A percentile compares a stretch with the other conserved stretches of the same genome.
Evolutionary conservation across 2,329 filamentous ascomycete species (phyloP).

Genomic region (Penicillium sp.): DNA sequence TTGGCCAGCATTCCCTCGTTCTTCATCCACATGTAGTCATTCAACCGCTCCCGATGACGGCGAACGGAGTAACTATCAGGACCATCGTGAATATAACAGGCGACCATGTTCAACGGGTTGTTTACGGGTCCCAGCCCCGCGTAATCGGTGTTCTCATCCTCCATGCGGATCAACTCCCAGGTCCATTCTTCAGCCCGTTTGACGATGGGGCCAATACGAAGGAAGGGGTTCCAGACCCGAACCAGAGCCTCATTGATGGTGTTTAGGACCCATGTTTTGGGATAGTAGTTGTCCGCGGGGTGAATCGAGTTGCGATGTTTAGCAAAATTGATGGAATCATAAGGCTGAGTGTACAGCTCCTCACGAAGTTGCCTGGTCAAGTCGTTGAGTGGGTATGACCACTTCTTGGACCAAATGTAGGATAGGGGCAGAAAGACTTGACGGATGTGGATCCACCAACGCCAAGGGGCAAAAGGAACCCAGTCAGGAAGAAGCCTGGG

Average conservation of each 20-base stretch:
- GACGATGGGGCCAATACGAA: slow-evolving; percentile 62
- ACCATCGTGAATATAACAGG: slow-evolving; percentile 79
- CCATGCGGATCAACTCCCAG: slow-evolving; percentile 78
- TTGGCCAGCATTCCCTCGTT: slow-evolving; percentile 89
- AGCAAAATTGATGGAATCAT: slow-evolving; percentile 71
- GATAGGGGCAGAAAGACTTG: slow-evolving; percentile 92
- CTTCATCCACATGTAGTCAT: slow-evolving; percentile 90
- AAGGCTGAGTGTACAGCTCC: slow-evolving; percentile 76
- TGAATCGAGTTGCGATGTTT: slow-evolving; percentile 77
- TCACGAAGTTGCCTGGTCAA: slow-evolving; percentile 67
- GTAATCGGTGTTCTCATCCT: slow-evolving; percentile 89
- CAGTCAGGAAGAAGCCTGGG: slow-evolving; percentile 72
- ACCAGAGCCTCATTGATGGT: slow-evolving; percentile 71
- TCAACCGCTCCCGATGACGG: slow-evolving; percentile 71
- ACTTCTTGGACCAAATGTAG: slow-evolving; percentile 79
- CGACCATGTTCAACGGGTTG: slow-evolving; percentile 81
- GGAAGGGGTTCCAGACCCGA: slow-evolving; percentile 72
- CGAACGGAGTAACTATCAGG: slow-evolving; percentile 65
- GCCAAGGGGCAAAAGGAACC: slow-evolving; percentile 83
- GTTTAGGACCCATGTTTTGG: slow-evolving; percentile 80
- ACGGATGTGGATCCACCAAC: slow-evolving; percentile 99
- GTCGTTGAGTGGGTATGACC: slow-evolving; percentile 69
- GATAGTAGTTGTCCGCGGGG: slow-evolving; percentile 79
- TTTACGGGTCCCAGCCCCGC: slow-evolving; percentile 84
- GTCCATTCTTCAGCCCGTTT: slow-evolving; percentile 72